A percentile compares a stretch with the other conserved stretches of the same genome.
Evolutionary conservation across 345 rosid species (phyloP).

Genomic region (Moricandia arvensis): DNA sequence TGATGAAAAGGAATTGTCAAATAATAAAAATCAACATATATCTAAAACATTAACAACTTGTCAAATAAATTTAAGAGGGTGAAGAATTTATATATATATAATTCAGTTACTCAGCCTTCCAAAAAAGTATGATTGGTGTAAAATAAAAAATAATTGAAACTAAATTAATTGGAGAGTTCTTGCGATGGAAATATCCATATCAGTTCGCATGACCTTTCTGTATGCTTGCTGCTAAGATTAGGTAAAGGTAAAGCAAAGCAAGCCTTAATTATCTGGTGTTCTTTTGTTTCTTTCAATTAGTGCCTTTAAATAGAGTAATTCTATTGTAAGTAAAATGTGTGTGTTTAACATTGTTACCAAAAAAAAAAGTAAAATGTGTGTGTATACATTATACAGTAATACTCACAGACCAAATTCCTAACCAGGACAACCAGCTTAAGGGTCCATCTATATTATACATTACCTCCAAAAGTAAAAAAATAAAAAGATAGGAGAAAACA

Average conservation of each 20-base stretch:
- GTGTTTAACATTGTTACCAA: too few species aligned
- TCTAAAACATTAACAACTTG: too few species aligned
- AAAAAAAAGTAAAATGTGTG: background rate
- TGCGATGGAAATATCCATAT: background rate
- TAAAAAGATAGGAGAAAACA: background rate
- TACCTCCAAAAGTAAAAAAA: background rate
- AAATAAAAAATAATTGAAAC: background rate
- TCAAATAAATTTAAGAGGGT: too few species aligned
- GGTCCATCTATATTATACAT: background rate
- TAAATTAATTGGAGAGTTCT: background rate
- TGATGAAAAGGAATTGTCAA: too few species aligned
- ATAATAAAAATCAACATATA: too few species aligned
- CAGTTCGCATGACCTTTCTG: background rate
- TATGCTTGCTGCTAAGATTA: background rate
- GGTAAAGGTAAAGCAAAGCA: background rate
- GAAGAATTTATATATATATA: too few species aligned
- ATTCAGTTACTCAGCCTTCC: background rate
- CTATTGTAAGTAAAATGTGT: background rate
- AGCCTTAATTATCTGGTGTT: background rate
- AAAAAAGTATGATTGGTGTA: background rate
- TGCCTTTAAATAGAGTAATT: background rate
- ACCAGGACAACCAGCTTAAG: background rate
- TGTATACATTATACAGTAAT: background rate
- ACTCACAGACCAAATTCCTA: background rate
- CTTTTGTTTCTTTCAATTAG: background rate